Evolutionary conservation across 768 basidiomycete species (phyloP).

Genomic region (Boletus sp.): DNA sequence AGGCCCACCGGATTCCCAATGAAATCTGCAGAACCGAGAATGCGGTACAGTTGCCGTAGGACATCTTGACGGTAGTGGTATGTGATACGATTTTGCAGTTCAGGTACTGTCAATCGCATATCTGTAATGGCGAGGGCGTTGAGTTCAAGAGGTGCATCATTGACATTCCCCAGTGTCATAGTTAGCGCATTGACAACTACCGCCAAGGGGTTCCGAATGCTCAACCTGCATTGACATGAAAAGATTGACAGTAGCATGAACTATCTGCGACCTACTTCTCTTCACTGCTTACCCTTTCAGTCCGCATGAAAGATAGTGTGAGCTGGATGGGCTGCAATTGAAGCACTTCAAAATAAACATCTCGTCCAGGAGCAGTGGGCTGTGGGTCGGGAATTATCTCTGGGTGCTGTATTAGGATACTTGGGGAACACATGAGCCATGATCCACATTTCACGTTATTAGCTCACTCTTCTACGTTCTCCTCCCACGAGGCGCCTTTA

Average conservation of each 20-base stretch:
- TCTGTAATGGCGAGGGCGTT: conserved; percentile 95
- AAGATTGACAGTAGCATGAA: neutral
- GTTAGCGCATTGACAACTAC: conserved; percentile 92
- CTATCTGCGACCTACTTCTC: conserved; percentile 67
- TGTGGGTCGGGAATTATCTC: conserved; percentile 70
- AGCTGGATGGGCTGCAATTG: conserved; percentile 93
- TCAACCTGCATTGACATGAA: conserved; percentile 44
- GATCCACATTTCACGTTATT: neutral
- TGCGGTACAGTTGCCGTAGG: conserved; percentile 89
- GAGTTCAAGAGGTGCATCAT: conserved; percentile 90
- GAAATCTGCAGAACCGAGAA: conserved; percentile 98
- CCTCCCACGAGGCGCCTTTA: conserved; percentile 88
- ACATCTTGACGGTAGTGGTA: conserved; percentile 95
- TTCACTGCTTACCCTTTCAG: conserved; percentile 88
- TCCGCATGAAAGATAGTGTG: conserved; percentile 94
- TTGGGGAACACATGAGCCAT: conserved; percentile 29
- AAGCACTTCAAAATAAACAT: conserved; percentile 93
- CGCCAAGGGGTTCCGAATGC: conserved; percentile 85
- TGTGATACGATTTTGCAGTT: conserved; percentile 77
- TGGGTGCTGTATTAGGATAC: conserved; percentile 69
- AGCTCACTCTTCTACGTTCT: conserved; percentile 68
- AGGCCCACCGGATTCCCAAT: conserved; percentile 94
- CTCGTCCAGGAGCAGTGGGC: conserved; percentile 61
- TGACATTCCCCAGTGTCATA: conserved; percentile 96
- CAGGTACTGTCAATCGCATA: conserved; percentile 81